phyloP scores from a whole-genome alignment of 768 basidiomycete genomes.

The Tephrocybe sp. region DNA sequence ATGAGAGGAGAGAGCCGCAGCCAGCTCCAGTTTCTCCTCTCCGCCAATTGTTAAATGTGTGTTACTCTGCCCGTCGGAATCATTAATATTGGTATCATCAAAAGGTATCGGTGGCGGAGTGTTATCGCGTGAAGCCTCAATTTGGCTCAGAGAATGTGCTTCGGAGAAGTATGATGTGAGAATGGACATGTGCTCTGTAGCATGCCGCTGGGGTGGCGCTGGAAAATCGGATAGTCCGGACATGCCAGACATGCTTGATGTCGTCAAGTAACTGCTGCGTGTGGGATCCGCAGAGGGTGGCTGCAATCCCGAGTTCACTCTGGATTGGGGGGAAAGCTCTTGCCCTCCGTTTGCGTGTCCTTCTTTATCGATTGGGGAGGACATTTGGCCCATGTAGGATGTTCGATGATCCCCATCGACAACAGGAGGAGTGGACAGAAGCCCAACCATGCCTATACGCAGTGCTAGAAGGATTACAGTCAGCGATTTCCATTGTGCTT shows the following conservation, averaged over 20 bases:
- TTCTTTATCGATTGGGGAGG: slow-evolving; percentile 17
- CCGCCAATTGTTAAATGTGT: slow-evolving; percentile 22
- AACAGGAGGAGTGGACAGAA: slow-evolving; percentile 49
- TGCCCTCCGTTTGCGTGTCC: slow-evolving; percentile 4
- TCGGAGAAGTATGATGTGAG: slow-evolving; percentile 45
- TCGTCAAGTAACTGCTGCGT: slow-evolving; percentile 63
- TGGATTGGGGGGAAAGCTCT: not conserved
- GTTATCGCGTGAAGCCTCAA: slow-evolving; percentile 6
- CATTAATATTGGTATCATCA: not conserved
- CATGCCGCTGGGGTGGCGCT: slow-evolving; percentile 45
- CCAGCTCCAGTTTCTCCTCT: slow-evolving; percentile 27
- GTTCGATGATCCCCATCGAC: slow-evolving; percentile 36
- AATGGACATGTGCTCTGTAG: slow-evolving; percentile 38
- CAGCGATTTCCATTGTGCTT: not conserved
- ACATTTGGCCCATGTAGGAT: slow-evolving; percentile 39
- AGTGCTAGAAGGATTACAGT: slow-evolving; percentile 35
- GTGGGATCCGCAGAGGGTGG: slow-evolving; percentile 33
- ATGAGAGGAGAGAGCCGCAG: slow-evolving; percentile 25
- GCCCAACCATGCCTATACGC: slow-evolving; percentile 52
- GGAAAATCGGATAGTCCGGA: slow-evolving; percentile 77
- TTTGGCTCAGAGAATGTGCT: slow-evolving; percentile 18
- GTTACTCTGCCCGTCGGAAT: slow-evolving; percentile 1
- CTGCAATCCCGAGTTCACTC: slow-evolving; percentile 28
- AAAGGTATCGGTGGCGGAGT: slow-evolving; percentile 10
- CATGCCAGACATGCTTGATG: slow-evolving; percentile 60